These are phyloP conservation scores for Mimosa pudica DNA, from an alignment of 306 rosid species.

Conservation along the genomic window DNA sequence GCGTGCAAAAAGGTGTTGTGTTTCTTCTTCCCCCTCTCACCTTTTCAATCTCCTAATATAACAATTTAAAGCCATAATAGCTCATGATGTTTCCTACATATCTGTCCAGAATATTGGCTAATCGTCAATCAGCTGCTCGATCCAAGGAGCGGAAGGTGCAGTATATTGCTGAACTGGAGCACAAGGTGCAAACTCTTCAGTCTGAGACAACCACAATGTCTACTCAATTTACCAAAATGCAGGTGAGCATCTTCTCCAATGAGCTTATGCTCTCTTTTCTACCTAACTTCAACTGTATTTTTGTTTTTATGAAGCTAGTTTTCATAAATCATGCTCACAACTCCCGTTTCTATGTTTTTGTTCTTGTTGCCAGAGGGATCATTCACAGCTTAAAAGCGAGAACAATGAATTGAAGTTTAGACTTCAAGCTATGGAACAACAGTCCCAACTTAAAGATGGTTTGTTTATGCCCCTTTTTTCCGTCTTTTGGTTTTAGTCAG, in stretches of 20 bases:
- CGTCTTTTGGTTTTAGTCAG: conserved; percentile 28
- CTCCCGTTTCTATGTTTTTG: conserved; percentile 24
- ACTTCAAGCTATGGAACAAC: conserved; percentile 86
- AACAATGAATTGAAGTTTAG: conserved; percentile 83
- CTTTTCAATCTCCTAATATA: not conserved
- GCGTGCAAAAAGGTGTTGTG: conserved; percentile 76
- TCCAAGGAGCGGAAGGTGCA: conserved; percentile 79
- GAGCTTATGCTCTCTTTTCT: conserved; percentile 27
- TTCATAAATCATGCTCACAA: conserved; percentile 23
- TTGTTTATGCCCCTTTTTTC: conserved; percentile 32
- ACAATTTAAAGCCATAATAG: not conserved
- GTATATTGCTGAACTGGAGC: conserved; percentile 83
- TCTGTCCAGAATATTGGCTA: conserved; percentile 77
- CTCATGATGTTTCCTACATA: not conserved
- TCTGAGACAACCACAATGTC: conserved; percentile 82
- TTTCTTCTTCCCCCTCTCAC: not conserved
- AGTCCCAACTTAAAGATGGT: conserved; percentile 88
- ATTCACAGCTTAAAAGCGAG: conserved; percentile 55
- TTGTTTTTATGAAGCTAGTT: not conserved
- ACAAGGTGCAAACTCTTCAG: conserved; percentile 89
- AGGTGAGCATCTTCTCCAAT: conserved; percentile 51
- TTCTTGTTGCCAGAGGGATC: conserved; percentile 54
- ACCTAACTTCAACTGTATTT: not conserved
- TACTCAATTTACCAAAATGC: conserved; percentile 68
- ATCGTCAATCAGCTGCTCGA: conserved; percentile 93